These are phyloP conservation scores for Cordyceps cicadae DNA, from an alignment of 2,329 filamentous ascomycete species.

Conservation along the genomic window DNA sequence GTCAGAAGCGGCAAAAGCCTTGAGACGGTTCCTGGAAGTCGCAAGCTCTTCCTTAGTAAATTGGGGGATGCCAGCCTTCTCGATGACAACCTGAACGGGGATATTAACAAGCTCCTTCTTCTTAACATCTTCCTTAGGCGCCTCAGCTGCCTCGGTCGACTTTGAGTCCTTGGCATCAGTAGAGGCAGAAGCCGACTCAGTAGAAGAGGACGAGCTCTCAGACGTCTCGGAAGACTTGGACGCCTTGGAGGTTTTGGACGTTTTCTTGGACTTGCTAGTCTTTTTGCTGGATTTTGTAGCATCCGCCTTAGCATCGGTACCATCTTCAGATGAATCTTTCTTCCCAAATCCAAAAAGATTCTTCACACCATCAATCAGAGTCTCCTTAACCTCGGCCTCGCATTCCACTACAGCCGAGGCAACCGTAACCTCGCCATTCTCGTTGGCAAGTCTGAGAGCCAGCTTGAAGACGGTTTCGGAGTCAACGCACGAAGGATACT, in stretches of 20 bases:
- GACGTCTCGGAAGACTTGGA: neutral
- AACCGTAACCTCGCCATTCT: conserved; percentile 75
- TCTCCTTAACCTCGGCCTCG: conserved; percentile 70
- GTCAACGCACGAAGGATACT: conserved; percentile 63
- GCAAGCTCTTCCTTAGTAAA: conserved; percentile 41
- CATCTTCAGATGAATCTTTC: conserved; percentile 71
- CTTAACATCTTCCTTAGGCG: conserved; percentile 45
- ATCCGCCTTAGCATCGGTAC: conserved; percentile 19
- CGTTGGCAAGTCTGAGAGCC: conserved; percentile 59
- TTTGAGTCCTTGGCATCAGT: conserved; percentile 38
- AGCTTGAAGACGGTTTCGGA: conserved; percentile 75
- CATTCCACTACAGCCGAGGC: conserved; percentile 73
- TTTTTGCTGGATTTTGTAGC: conserved; percentile 27
- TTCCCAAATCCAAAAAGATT: conserved; percentile 91
- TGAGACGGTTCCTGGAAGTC: conserved; percentile 59
- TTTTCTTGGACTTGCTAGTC: conserved; percentile 13
- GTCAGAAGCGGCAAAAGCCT: conserved; percentile 81
- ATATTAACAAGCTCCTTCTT: conserved; percentile 52
- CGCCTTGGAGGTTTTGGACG: neutral
- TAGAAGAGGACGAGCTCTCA: conserved; percentile 18
- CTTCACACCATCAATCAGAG: conserved; percentile 88
- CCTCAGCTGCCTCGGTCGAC: conserved; percentile 29
- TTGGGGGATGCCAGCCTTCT: conserved; percentile 41
- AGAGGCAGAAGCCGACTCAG: conserved; percentile 31
- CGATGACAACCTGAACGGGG: conserved; percentile 40